Percentiles rank a stretch among this genome's conserved stretches.
Conservation (phyloP, 805 yeast species). For the Teunomyces gatunensis region DNA sequence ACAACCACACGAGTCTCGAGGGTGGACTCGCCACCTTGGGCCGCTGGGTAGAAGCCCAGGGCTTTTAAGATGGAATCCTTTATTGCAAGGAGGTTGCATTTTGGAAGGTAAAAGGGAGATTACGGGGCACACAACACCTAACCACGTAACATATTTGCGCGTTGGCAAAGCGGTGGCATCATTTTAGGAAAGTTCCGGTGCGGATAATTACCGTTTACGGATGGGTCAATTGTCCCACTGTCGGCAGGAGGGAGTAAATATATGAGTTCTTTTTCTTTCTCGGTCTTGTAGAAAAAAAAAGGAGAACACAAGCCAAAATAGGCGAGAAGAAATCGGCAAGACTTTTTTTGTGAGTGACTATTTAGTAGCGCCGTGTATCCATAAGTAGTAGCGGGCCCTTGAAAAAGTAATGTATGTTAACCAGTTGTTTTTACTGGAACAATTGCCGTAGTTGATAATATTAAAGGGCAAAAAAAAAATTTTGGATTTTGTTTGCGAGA, state of each 20-base stretch:
- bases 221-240: background rate
- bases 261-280: background rate
- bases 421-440: too few relatives aligned
- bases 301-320: background rate
- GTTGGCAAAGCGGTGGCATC: background rate
- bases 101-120: background rate
- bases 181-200: background rate
- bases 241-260: background rate
- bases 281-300: background rate
- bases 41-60: background rate
- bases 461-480: background rate
- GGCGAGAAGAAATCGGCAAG: background rate
- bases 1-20: slow-evolving; percentile 30
- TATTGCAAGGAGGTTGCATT: background rate
- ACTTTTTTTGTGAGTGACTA: background rate
- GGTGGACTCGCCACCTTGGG: background rate
- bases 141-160: background rate
- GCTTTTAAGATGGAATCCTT: background rate
- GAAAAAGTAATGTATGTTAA: background rate
- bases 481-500: background rate
- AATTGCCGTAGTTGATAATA: too few relatives aligned
- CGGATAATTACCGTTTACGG: background rate
- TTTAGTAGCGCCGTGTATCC: background rate
- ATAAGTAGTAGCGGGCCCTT: background rate
- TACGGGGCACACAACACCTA: background rate